phyloP scores from a whole-genome alignment of 2,329 filamentous ascomycete genomes.

The Aspergillus sp. region DNA sequence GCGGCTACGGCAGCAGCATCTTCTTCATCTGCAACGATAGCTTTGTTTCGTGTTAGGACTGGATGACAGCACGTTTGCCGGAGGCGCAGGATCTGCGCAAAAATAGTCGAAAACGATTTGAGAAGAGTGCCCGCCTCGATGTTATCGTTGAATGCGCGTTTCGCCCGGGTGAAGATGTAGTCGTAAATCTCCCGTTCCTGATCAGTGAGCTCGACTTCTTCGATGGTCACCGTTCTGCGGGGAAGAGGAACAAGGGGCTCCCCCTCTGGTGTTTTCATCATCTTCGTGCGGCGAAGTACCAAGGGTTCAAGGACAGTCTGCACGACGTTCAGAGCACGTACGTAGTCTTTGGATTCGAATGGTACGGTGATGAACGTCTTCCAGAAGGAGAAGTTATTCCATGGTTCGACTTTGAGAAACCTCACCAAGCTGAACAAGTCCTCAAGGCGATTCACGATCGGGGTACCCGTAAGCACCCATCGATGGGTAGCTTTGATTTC shows the following conservation, averaged over 20 bases:
- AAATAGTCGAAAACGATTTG: slow-evolving; percentile 95
- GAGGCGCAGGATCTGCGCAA: slow-evolving; percentile 89
- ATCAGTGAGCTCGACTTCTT: slow-evolving; percentile 80
- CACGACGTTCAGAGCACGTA: slow-evolving; percentile 90
- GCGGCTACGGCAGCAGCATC: slow-evolving; percentile 73
- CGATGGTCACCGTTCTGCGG: slow-evolving; percentile 75
- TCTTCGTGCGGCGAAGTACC: slow-evolving; percentile 92
- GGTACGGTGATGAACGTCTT: slow-evolving; percentile 97
- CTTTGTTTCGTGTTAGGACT: slow-evolving; percentile 78
- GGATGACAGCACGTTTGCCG: slow-evolving; percentile 95
- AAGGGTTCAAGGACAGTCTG: slow-evolving; percentile 94
- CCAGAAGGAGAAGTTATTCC: slow-evolving; percentile 99
- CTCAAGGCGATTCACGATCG: slow-evolving; percentile 93
- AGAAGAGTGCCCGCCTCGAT: slow-evolving; percentile 88
- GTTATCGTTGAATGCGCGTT: slow-evolving; percentile 79
- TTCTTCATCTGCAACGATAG: slow-evolving; percentile 81
- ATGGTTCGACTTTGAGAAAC: slow-evolving; percentile 91
- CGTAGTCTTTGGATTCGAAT: slow-evolving; percentile 92
- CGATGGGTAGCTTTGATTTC: slow-evolving; percentile 80
- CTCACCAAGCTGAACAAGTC: slow-evolving; percentile 91
- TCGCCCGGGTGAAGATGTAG: slow-evolving; percentile 79
- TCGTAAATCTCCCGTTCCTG: slow-evolving; percentile 90
- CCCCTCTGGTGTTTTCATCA: slow-evolving; percentile 93
- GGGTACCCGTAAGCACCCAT: slow-evolving; percentile 92
- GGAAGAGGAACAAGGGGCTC: slow-evolving; percentile 78